phyloP scores from a whole-genome alignment of 164 flowering plant species.

The Kingdonia uniflora region DNA sequence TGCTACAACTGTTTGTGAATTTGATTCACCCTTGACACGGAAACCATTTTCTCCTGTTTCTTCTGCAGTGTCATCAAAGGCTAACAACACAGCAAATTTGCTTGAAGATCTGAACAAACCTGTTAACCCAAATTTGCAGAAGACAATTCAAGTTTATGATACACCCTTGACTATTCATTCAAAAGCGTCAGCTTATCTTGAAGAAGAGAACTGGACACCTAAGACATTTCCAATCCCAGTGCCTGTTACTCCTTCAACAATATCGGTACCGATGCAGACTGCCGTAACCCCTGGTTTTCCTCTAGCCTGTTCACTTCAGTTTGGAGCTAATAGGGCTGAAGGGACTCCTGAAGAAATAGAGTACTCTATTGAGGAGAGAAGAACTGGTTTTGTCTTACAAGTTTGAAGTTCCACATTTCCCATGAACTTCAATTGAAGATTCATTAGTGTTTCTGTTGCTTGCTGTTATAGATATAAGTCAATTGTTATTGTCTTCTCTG shows the following conservation, averaged over 20 bases:
- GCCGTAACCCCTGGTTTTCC: conserved; percentile 49
- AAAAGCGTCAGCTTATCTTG: conserved; percentile 20
- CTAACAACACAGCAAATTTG: conserved; percentile 22
- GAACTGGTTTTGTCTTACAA: conserved; percentile 33
- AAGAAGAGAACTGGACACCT: conserved; percentile 45
- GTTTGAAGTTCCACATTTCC: no score
- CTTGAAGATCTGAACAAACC: conserved; percentile 29
- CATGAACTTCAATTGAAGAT: no score
- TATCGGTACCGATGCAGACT: conserved; percentile 69
- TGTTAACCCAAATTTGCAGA: conserved; percentile 23
- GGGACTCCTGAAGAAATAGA: conserved; percentile 20
- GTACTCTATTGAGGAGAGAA: conserved; percentile 62
- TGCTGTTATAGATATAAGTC: no score
- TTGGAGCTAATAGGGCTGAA: conserved; percentile 3
- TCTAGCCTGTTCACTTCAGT: conserved; percentile 1
- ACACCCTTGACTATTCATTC: conserved; percentile 28
- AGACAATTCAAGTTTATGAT: conserved; percentile 19
- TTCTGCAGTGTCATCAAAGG: conserved; percentile 37
- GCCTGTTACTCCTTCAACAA: conserved; percentile 47
- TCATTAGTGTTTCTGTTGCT: no score
- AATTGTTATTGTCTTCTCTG: no score
- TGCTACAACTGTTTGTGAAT: conserved; percentile 29
- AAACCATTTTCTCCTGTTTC: conserved; percentile 80
- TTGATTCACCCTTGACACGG: conserved; percentile 39
- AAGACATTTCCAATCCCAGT: conserved; percentile 31